Evolutionary conservation across 2,329 filamentous ascomycete species (phyloP), one percentile per base, ranked within the genome.

Genomic region (Fusarium nematophilum): DNA sequence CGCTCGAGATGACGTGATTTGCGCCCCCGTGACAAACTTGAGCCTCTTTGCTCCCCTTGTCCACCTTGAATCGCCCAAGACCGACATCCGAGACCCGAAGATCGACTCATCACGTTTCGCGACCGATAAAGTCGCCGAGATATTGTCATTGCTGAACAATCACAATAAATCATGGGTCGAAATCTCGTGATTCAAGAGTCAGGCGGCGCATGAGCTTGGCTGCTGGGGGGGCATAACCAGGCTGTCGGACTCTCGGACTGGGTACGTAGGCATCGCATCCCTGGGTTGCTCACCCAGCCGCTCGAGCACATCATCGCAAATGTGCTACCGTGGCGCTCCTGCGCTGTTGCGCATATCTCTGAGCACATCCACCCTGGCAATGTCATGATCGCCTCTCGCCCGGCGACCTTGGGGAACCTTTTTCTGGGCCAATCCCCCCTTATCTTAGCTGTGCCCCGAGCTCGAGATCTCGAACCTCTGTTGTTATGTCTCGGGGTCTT

Each of bases 221-320:
- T n/a, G 34, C 14, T 36, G 27, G 15, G 17, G n/a, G n/a, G n/a
- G n/a, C n/a, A n/a, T n/a, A 30, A 38, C 15, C n/a, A 31, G 31
- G 7, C 37, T 40, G 9, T 14, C 27, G 31, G 33, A n/a, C n/a
- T 44, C n/a, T 30, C 27, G 43, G 33, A 45, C 65, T n/a, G n/a
- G n/a, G n/a, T 57, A 53, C 43, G 27, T 56, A 40, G 34, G n/a
- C 25, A 36, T 31, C n/a, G n/a, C n/a, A n/a, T n/a, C n/a, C 29
- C 43, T 42, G 8, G 25, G 48, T 57, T 65, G 62, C 59, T 67
- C 64, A 67, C 48, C 54, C 49, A 30, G 46, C 15, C 40, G 10
- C 9, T 18, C 27, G 38, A 67, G 63, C 65, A 68, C 65, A 68
- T 62, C 65, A 68, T 68, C 53, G 29, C 36, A n/a, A n/a, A 47